Evolutionary conservation across 768 basidiomycete species (phyloP), one percentile per base, ranked within the genome.

Genomic region (Calocybe cyanea): DNA sequence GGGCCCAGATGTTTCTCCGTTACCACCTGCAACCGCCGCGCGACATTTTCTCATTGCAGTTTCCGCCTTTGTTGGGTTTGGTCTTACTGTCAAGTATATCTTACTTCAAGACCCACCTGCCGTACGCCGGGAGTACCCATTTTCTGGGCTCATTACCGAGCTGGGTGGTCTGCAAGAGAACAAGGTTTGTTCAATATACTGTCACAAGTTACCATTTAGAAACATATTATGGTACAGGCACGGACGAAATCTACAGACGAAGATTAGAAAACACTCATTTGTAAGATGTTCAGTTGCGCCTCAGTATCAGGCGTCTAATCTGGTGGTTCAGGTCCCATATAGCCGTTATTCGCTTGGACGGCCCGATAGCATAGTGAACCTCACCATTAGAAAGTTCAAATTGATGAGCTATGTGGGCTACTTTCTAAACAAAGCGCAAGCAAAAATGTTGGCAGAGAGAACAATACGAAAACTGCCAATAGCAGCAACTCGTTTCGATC

Each of bases 81-180:
- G 80, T 2, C 70, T 80, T 43, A 48, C 81, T 35, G 73, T 79
- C 56, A 83, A 80, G 45, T 72, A 73, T 33, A 65, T 63, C 15
- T 63, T 83, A 20, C 62, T 77, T 2, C 85, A 80, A 11, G 82
- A 83, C 21, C 67, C 76, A 7, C 85, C 85, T 18, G 78, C 77
- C 11, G 67, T 85, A 4, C 83, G 80, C 13, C 81, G 90, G 39
- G 75, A 86, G 53, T 92, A 87, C 57, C 90, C 90, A 2, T 89
- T 73, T 58, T 72, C 73, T 41, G 90, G 90, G 6, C 72, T 92
- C 25, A 79, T 84, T 28, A 74, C 64, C 45, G 90, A 92, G 62
- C 76, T 92, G 7, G 90, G 90, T 15, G 87, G 90, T 10, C 52
- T 85, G 45, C 80, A 87, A 52, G 83, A 78, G 56, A 89, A 87